These are phyloP conservation scores for Fusarium dimerum DNA, from an alignment of 2,329 filamentous ascomycete genomes.

Conservation along the genomic window DNA sequence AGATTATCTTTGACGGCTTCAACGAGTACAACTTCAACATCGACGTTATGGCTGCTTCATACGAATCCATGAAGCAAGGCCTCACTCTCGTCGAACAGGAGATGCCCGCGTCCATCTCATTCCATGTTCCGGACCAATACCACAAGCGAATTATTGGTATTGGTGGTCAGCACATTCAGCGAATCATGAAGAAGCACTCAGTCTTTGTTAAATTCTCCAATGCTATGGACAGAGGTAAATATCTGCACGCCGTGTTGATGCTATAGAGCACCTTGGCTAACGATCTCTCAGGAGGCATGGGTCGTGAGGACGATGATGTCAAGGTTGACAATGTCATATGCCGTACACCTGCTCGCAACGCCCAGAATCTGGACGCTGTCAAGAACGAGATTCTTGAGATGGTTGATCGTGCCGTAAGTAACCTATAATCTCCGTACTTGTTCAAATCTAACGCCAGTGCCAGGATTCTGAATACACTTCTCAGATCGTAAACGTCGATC, in stretches of 20 bases:
- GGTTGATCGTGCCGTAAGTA: conserved; percentile 86
- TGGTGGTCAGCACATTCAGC: conserved; percentile 96
- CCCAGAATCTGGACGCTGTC: conserved; percentile 92
- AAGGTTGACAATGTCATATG: conserved; percentile 99
- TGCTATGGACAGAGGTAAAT: conserved; percentile 85
- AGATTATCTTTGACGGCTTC: conserved; percentile 98
- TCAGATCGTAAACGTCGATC: conserved; percentile 90
- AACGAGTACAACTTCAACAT: conserved; percentile 99
- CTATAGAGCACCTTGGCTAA: conserved; percentile 25
- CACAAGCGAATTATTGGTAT: conserved; percentile 99
- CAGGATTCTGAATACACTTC: conserved; percentile 95
- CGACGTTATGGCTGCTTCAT: conserved; percentile 88
- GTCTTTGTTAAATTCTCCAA: conserved; percentile 99
- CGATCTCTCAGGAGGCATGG: conserved; percentile 57
- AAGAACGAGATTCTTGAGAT: conserved; percentile 99
- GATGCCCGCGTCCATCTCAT: conserved; percentile 98
- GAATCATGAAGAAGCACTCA: conserved; percentile 99
- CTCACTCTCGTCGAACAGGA: conserved; percentile 94
- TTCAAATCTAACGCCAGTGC: conserved; percentile 6
- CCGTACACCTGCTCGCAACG: conserved; percentile 93
- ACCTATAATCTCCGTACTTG: accelerated
- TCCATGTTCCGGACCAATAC: conserved; percentile 98
- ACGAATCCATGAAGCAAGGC: conserved; percentile 92
- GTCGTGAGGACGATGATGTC: conserved; percentile 95
- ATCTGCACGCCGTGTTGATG: conserved; percentile 4